Base-by-base conservation (phyloP, 164 flowering plant species). In the Malania oleifera region DNA sequence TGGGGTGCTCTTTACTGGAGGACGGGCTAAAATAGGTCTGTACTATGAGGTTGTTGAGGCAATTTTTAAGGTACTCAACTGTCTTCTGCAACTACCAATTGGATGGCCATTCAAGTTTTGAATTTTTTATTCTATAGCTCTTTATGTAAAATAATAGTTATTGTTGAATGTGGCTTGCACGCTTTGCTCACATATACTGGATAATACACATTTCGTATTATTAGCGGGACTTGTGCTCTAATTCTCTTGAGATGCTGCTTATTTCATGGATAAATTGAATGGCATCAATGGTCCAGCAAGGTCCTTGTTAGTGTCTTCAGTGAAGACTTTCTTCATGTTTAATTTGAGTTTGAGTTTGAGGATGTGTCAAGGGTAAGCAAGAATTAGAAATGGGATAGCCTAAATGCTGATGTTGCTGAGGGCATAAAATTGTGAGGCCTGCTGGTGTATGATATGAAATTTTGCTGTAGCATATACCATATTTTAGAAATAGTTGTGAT, bases 1-100 rank as follows among this genome's bases (percentile, higher is more conserved):
- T 71, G 99, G 99, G 18, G 90, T 95, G 52, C 76, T 91, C 29
- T 85, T 91, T 66, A 95, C 99, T 49, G 99, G 99, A 40, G 99
- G 99, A 8, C 82, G 90, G 93, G 84, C 86, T 40, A 91, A 91
- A 66, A 72, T 48, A 19, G 98, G 98, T 34, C 72, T 79, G 63
- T 95, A 95, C 73, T 85, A 58, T 47, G 75, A 85, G 26, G 76
- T 71, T 34, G 90, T 71, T n/a, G 59, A 74, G 62, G 61, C 55
- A 23, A 82, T 91, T 46, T 87, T 87, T 56, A 61, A 82, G 96
- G 99, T 93, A 66, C 29, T 17, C 57, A 23, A 14, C 3, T 59
- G 14, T 22, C 14, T 23, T 11, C 46, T n/a, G 46, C 20, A 17
- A 18, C 3, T 43, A n/a, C 46, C 15, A n/a, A 43, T 43, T 43